Evolutionary conservation across 2,329 filamentous ascomycete genomes (phyloP).

Genomic region (Lecanoromycetidae sp.): DNA sequence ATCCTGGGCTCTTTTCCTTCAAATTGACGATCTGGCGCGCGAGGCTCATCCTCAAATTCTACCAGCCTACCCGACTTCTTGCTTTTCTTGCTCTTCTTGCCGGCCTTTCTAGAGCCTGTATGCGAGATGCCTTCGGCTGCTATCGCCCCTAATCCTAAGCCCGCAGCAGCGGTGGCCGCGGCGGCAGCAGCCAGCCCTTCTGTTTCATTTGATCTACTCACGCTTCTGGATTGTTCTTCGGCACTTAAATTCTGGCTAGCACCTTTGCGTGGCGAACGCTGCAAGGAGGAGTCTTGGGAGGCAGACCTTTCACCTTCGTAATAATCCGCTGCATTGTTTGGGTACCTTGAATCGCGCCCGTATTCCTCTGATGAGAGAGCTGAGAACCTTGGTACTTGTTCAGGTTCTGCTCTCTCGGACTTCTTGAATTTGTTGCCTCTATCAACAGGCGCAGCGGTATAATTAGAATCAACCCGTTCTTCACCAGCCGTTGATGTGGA

Average conservation of each 20-base stretch:
- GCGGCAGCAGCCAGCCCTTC: neutral
- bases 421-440: constrained; percentile 19
- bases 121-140: constrained; percentile 5
- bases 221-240: neutral
- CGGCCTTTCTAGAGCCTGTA: constrained; percentile 11
- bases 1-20: neutral
- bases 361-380: neutral
- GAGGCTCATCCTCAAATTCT: neutral
- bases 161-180: no score
- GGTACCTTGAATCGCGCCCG: neutral
- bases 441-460: constrained; percentile 4
- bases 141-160: constrained; percentile 1
- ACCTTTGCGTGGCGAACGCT: neutral
- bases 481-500: neutral
- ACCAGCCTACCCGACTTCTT: constrained; percentile 1
- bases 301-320: neutral
- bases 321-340: neutral
- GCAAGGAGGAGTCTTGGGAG: neutral
- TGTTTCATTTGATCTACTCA: neutral
- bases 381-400: neutral
- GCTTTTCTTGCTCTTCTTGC: constrained; percentile 11
- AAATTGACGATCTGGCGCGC: neutral
- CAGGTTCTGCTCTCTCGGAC: neutral
- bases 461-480: neutral
- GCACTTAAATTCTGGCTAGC: neutral